Percentiles rank a stretch among this genome's conserved stretches.
Evolutionary conservation across 169 alveolate species (phyloP).

Genomic region (Perkinsus chesapeaki): DNA sequence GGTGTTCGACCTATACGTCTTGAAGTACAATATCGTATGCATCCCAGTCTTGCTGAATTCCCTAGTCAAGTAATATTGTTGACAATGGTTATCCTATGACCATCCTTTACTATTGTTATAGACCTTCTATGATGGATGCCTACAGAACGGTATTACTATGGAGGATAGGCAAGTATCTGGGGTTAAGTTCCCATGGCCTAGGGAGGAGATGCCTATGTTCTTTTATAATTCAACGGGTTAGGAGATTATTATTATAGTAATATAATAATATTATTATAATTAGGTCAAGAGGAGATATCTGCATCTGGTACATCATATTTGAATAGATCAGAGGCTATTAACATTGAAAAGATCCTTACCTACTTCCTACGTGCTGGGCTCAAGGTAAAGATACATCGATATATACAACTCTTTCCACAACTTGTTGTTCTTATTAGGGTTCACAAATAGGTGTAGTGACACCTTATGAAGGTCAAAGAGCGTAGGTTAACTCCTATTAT

Average conservation of each 20-base stretch:
- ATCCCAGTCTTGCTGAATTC: constrained; percentile 85
- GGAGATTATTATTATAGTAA: not conserved
- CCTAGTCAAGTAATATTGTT: constrained; percentile 50
- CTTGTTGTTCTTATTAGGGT: not conserved
- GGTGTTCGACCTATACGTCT: constrained; percentile 74
- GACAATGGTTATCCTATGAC: not conserved
- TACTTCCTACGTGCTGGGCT: constrained; percentile 60
- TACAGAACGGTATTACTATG: constrained; percentile 83
- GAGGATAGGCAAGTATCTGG: constrained; percentile 54
- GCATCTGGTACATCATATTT: constrained; percentile 81
- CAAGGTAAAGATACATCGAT: constrained; percentile 5
- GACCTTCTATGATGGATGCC: constrained; percentile 85
- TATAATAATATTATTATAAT: not conserved
- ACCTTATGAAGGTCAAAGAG: constrained; percentile 90
- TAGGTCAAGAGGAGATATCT: constrained; percentile 67
- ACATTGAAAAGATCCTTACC: constrained; percentile 67
- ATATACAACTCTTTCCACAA: not conserved
- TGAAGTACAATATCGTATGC: constrained; percentile 92
- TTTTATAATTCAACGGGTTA: constrained; percentile 68
- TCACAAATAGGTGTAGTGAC: constrained; percentile 86
- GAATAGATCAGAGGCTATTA: constrained; percentile 78
- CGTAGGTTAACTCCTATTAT: constrained; percentile 36
- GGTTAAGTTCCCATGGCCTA: constrained; percentile 71
- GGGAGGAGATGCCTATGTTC: constrained; percentile 63
- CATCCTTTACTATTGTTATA: too few relatives aligned